Conservation (phyloP, 768 basidiomycete species). For the Amylocystis lapponica region DNA sequence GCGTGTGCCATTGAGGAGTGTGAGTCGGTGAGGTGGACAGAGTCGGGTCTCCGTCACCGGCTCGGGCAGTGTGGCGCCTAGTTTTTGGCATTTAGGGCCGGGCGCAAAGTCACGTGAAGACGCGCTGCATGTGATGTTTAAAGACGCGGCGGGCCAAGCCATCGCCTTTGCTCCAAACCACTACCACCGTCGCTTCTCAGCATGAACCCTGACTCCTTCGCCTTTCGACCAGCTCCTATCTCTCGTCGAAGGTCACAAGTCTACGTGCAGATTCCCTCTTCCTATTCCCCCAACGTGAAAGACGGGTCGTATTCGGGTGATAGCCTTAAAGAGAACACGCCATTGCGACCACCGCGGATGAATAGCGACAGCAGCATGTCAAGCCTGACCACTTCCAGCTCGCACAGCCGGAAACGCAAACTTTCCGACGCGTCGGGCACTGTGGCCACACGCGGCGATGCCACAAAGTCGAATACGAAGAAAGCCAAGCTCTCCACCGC, state of each 20-base stretch:
- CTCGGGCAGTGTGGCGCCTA: slow-evolving; percentile 1
- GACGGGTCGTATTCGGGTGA: slow-evolving; percentile 2
- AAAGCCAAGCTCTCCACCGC: slow-evolving; percentile 21
- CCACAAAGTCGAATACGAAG: slow-evolving; percentile 19
- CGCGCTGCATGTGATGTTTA: slow-evolving; percentile 13
- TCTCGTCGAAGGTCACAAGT: slow-evolving; percentile 34
- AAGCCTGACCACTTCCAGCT: slow-evolving; percentile 16
- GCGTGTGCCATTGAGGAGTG: slow-evolving; percentile 65
- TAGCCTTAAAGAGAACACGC: slow-evolving; percentile 18
- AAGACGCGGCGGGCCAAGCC: slow-evolving; percentile 15
- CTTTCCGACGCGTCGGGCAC: slow-evolving; percentile 26
- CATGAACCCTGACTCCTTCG: slow-evolving; percentile 9
- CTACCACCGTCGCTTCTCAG: slow-evolving; percentile 7
- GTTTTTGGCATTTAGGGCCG: slow-evolving; percentile 8
- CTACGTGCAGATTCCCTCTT: slow-evolving; percentile 56
- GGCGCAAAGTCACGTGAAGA: slow-evolving; percentile 11
- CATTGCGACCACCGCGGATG: slow-evolving; percentile 22
- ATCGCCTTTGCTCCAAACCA: slow-evolving; percentile 22
- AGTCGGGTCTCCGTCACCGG: slow-evolving; percentile 5
- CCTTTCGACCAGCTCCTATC: neutral
- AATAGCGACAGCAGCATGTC: slow-evolving; percentile 20
- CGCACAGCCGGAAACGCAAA: slow-evolving; percentile 45
- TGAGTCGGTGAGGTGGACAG: slow-evolving; percentile 11
- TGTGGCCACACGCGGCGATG: neutral
- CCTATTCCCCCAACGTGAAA: slow-evolving; percentile 28